Evolutionary conservation across 352 stramenopile genomes (phyloP).

Genomic region (Phytopythium vexans): DNA sequence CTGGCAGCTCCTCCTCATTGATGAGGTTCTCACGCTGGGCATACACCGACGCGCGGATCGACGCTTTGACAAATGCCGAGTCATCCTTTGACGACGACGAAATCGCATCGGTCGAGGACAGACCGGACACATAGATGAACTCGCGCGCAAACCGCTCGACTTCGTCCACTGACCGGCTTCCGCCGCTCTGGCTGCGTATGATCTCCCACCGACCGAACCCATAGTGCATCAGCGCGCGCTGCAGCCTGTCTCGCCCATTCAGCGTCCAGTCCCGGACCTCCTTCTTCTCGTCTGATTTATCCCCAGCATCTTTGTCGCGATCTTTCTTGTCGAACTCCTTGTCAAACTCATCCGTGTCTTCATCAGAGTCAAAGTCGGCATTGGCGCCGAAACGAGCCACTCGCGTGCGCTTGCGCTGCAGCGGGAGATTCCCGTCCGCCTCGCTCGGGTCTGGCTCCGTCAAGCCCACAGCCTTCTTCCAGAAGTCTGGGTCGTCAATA

Average conservation of each 20-base stretch:
- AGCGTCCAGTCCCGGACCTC: constrained; percentile 77
- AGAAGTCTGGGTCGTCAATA: constrained; percentile 99
- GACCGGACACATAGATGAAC: constrained; percentile 84
- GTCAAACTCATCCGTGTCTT: constrained; percentile 31
- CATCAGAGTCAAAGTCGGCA: constrained; percentile 56
- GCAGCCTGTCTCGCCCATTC: constrained; percentile 80
- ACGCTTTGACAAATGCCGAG: constrained; percentile 77
- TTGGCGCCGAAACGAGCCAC: constrained; percentile 76
- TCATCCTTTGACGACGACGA: constrained; percentile 71
- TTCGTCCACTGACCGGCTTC: constrained; percentile 80
- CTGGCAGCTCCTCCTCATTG: constrained; percentile 66
- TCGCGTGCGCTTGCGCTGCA: constrained; percentile 85
- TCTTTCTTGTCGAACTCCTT: constrained; percentile 43
- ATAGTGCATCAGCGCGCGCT: constrained; percentile 87
- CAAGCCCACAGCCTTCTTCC: constrained; percentile 97
- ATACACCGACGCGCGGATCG: constrained; percentile 58
- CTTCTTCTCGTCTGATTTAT: constrained; percentile 53
- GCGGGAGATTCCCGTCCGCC: constrained; percentile 52
- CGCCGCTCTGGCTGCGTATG: constrained; percentile 83
- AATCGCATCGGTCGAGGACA: constrained; percentile 53
- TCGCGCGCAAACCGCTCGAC: constrained; percentile 81
- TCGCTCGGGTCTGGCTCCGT: constrained; percentile 67
- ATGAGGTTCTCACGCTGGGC: constrained; percentile 73
- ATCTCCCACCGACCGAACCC: constrained; percentile 86
- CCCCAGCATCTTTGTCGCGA: constrained; percentile 33